Evolutionary conservation across 2,329 filamentous ascomycete species (phyloP).

Genomic region (Ambrosiella xylebori): DNA sequence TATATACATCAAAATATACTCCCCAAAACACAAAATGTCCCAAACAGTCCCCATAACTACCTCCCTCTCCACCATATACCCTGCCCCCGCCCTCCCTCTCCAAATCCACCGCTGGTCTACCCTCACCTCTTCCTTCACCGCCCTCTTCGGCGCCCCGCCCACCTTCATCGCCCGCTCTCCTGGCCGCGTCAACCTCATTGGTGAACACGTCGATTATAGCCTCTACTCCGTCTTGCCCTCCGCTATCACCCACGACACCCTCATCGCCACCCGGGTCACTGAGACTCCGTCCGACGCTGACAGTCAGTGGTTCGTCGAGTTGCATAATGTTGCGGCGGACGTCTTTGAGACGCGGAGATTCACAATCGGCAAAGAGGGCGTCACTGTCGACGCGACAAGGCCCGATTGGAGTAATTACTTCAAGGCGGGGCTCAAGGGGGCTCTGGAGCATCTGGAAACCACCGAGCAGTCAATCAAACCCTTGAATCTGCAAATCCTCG

Average conservation of each 20-base stretch:
- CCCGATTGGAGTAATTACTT: slow-evolving; percentile 99
- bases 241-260: slow-evolving; percentile 79
- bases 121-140: slow-evolving; percentile 54
- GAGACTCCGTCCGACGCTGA: slow-evolving; percentile 32
- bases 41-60: slow-evolving; percentile 52
- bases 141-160: slow-evolving; percentile 50
- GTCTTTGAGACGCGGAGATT: slow-evolving; percentile 65
- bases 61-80: slow-evolving; percentile 70
- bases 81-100: slow-evolving; percentile 46
- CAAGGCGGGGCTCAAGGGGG: slow-evolving; percentile 74
- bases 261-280: slow-evolving; percentile 53
- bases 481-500: slow-evolving; percentile 49
- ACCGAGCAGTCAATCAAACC: slow-evolving; percentile 30
- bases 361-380: slow-evolving; percentile 35
- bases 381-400: slow-evolving; percentile 69
- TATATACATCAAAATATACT: not conserved
- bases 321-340: slow-evolving; percentile 62
- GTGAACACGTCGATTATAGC: slow-evolving; percentile 98
- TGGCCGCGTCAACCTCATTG: slow-evolving; percentile 93
- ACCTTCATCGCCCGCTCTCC: slow-evolving; percentile 80
- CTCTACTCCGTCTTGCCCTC: slow-evolving; percentile 92
- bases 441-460: slow-evolving; percentile 57
- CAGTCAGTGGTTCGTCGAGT: slow-evolving; percentile 36
- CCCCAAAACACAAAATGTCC: not conserved
- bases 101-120: slow-evolving; percentile 61